Evolutionary conservation across 352 stramenopile species (phyloP), one percentile per base, ranked within the genome.

Genomic region (Globisporangium cederbergense): DNA sequence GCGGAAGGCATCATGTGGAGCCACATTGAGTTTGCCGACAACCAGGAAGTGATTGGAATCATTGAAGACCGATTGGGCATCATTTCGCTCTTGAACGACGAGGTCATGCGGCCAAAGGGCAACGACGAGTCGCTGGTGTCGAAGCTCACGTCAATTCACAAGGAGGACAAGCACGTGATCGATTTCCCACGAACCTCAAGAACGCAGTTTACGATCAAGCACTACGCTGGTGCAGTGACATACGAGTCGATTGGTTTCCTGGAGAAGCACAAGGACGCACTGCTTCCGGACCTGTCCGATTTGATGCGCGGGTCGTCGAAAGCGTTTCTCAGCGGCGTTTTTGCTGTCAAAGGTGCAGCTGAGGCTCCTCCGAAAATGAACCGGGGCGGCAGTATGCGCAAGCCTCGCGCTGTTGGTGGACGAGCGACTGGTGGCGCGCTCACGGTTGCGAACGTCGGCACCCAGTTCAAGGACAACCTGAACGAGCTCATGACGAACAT

Each of bases 221-320:
- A 99, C 70, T 99, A 98, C 69, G 96, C 96, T 20, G 95, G 86
- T 42, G 65, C 83, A 32, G 96, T 99, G 57, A 88, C 76, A 11
- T 99, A 99, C 80, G 80, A 95, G 66, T 89, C 93, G 20, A 67
- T 83, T 2, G 92, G 92, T 13, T 99, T 99, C 67, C 75, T 98
- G 9, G 94, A 98, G 58, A 98, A 98, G 69, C 97, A 98, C 79
- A 96, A 96, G 67, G 91, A 98, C 57, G 89, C 92, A 13, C 73
- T 99, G 52, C 90, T 97, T 32, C 96, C 97, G 55, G 95, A 98
- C 72, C 70, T 99, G 43, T 97, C 91, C 47, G 70, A 91, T 18
- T 70, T 93, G 30, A 95, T 95, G 77, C 77, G 83, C 32, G 71
- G 70, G 6, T 93, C 83, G 3, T 83, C 70, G 3, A 89, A 88